phyloP scores from a whole-genome alignment of 495 filamentous ascomycete genomes.

The Pyrenopolyporus hunteri region DNA sequence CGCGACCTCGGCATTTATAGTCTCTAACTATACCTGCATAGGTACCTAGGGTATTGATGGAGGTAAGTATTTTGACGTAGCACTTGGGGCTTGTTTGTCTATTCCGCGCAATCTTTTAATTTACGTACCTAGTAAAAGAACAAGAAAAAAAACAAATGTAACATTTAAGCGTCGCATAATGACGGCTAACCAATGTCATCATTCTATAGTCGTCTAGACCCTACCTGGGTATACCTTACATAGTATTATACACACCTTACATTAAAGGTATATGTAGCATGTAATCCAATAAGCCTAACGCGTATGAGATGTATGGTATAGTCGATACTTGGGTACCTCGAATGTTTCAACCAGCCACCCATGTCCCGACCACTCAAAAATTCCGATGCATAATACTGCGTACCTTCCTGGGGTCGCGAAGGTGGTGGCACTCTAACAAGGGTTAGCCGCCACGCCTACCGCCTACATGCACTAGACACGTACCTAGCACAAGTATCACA shows the following conservation, averaged over 20 bases:
- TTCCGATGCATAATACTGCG: conserved; percentile 37
- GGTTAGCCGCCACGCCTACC: conserved; percentile 19
- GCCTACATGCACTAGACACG: conserved; percentile 15
- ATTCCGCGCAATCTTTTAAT: not conserved
- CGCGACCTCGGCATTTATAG: conserved; percentile 18
- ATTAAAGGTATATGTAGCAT: not conserved
- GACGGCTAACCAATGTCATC: conserved; percentile 13
- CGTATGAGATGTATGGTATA: not conserved
- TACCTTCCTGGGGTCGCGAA: conserved; percentile 18
- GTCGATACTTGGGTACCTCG: not conserved
- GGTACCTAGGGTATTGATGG: not conserved
- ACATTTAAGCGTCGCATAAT: conserved; percentile 5
- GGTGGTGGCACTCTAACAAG: conserved; percentile 13
- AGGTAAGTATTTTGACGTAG: not conserved
- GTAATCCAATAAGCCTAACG: too few relatives aligned
- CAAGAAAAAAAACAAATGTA: too few relatives aligned
- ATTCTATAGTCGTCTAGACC: not conserved
- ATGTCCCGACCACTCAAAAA: conserved; percentile 25
- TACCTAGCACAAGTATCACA: conserved; percentile 18
- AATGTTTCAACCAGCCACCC: conserved; percentile 5
- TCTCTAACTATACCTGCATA: conserved; percentile 1
- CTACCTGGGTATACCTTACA: not conserved
- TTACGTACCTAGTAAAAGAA: not conserved
- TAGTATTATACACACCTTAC: not conserved
- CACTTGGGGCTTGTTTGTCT: conserved; percentile 8